Base-by-base conservation (phyloP, 1,139 yeast genomes). In the Blastobotrys buckinghamii region DNA sequence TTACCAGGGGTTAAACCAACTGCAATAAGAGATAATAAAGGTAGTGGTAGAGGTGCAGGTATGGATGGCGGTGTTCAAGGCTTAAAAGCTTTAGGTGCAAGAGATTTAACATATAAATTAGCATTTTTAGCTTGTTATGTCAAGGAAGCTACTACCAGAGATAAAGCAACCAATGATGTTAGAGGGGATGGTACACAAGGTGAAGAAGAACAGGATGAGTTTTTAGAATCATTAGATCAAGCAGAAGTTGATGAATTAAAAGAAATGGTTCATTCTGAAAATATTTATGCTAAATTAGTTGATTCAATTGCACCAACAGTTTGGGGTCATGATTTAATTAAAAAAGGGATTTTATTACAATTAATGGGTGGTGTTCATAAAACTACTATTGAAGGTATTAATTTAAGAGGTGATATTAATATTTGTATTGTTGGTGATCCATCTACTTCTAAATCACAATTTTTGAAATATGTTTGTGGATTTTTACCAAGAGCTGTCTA, bases 351-450 rank as follows among this genome's bases (percentile, higher is more conserved):
- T 27, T 70, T 92, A 34, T 71, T 92, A 50, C 98, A 92, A 69
- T 71, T 92, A 61, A 74, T 92, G 59, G 96, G 97, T 43, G 99
- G 99, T 60, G 97, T 94, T 38, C 99, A 92, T 69, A 92, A 92
- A 66, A 75, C 80, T 51, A 94, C 99, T 0, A 80, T 89, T 30
- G 98, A 92, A 68, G 98, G 98, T 24, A 92, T 92, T 57, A 85
- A 89, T 59, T 76, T 92, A 56, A 82, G 99, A 74, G 99, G 99
- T 59, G 99, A 94, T 64, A 92, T 92, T 62, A 92, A 92, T 64
- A 85, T 92, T 47, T 92, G 99, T 73, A 78, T 92, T 58, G 98
- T 92, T 47, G 99, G 99, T 47, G 99, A 92, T 65, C 99, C 99
- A 1, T 90, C 97, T 1, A 92, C 98, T 9, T 89, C 98, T 27